These are phyloP conservation scores for Aspergillus japonicus DNA, from an alignment of 2,329 filamentous ascomycete species.

Conservation along the genomic window DNA sequence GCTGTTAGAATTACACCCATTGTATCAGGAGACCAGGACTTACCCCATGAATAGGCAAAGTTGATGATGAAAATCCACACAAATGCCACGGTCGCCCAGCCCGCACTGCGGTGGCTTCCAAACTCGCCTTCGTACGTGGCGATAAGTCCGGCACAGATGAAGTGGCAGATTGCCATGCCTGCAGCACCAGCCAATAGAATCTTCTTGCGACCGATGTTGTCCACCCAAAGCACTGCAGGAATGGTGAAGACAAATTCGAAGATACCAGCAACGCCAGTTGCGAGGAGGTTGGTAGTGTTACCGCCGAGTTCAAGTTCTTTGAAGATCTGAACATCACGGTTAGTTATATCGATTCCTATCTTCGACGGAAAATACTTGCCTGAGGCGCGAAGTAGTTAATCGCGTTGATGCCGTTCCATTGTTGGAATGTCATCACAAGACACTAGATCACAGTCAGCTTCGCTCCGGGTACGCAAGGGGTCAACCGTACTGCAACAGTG, in stretches of 20 bases:
- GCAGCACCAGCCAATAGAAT: conserved; percentile 55
- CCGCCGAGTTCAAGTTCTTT: conserved; percentile 33
- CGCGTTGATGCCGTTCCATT: conserved; percentile 48
- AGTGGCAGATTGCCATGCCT: conserved; percentile 68
- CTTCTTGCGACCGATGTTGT: conserved; percentile 41
- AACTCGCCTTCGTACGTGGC: conserved; percentile 63
- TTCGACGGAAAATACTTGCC: conserved; percentile 1
- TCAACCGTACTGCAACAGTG: conserved; percentile 41
- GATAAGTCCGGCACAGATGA: conserved; percentile 69
- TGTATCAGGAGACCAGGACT: not conserved
- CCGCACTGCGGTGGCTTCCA: conserved; percentile 57
- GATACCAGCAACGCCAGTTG: conserved; percentile 43
- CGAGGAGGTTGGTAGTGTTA: conserved; percentile 40
- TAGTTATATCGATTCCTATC: no score
- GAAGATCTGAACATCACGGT: conserved; percentile 25
- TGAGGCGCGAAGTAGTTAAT: conserved; percentile 43
- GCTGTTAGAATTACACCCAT: not conserved
- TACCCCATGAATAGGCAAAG: conserved; percentile 70
- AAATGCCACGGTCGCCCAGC: conserved; percentile 64
- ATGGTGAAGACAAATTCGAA: conserved; percentile 42
- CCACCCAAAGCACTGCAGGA: conserved; percentile 43
- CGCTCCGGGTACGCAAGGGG: not conserved
- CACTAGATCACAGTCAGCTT: conserved; percentile 60
- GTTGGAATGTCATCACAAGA: conserved; percentile 42
- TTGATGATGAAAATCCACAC: conserved; percentile 71